Evolutionary conservation across 495 filamentous ascomycete genomes (phyloP).

Genomic region (Darksidea phi): DNA sequence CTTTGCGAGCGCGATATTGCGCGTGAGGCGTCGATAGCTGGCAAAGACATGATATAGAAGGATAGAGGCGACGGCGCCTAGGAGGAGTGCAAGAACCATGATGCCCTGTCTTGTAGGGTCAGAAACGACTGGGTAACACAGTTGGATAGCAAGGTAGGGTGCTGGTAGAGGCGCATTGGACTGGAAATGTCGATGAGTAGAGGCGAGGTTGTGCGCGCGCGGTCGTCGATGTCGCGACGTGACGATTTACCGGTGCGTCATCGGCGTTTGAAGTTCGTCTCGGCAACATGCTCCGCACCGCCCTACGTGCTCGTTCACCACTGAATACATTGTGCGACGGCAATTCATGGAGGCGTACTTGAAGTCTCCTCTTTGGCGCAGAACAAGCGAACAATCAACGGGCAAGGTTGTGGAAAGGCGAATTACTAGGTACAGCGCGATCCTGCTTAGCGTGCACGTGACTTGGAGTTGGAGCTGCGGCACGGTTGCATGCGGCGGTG

Average conservation of each 20-base stretch:
- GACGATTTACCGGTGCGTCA: conserved; percentile 8
- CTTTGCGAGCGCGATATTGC: conserved; percentile 42
- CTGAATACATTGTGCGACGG: not conserved
- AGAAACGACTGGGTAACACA: not conserved
- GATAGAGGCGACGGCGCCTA: conserved; percentile 18
- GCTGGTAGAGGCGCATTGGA: no score
- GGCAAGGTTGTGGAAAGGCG: no score
- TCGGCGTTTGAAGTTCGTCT: conserved; percentile 19
- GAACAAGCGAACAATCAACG: no score
- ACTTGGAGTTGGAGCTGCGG: no score
- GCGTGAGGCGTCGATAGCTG: conserved; percentile 33
- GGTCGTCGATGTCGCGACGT: conserved; percentile 6
- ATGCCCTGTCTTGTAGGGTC: not conserved
- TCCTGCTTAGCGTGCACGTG: no score
- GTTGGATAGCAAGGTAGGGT: no score
- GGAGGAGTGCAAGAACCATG: conserved; percentile 13
- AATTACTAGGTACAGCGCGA: no score
- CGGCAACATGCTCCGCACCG: not conserved
- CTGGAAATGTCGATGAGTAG: not conserved
- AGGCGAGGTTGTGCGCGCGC: not conserved
- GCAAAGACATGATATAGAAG: conserved; percentile 24
- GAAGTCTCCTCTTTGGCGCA: no score
- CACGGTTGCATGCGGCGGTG: no score
- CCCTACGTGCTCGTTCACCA: not conserved
- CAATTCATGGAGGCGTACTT: not conserved